phyloP scores from a whole-genome alignment of 345 rosid species.

The Pelargonium nanum region DNA sequence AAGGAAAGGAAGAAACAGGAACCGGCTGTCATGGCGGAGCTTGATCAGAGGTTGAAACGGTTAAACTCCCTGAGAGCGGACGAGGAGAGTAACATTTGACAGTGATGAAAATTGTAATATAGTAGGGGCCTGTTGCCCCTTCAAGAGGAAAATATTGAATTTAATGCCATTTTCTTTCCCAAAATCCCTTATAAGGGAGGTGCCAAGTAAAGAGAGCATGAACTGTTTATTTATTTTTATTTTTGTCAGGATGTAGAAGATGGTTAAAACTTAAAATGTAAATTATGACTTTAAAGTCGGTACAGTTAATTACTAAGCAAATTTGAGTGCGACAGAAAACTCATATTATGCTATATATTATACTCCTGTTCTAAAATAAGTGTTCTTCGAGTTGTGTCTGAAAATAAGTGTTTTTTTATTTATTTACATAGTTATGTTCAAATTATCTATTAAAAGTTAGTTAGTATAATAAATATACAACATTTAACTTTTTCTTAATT shows the following conservation, averaged over 20 bases:
- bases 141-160: slow-evolving; percentile 1
- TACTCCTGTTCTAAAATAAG: neutral
- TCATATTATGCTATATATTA: too few species aligned
- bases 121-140: slow-evolving; percentile 16
- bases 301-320: slow-evolving; percentile 1
- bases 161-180: slow-evolving; percentile 3
- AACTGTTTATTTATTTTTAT: too few species aligned
- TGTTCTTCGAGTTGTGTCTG: too few species aligned
- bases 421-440: too few species aligned
- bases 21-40: slow-evolving; percentile 96
- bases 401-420: too few species aligned
- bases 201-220: slow-evolving; percentile 12
- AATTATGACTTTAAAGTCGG: slow-evolving; percentile 10
- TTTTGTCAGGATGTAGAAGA: slow-evolving; percentile 4
- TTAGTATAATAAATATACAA: too few species aligned
- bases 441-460: too few species aligned
- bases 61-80: slow-evolving; percentile 57
- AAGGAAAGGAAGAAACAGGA: slow-evolving; percentile 97
- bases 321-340: slow-evolving; percentile 5
- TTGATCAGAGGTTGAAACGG: slow-evolving; percentile 79
- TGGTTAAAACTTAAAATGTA: slow-evolving; percentile 13
- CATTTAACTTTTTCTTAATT: too few species aligned
- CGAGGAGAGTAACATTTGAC: slow-evolving; percentile 16
- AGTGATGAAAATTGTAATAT: neutral
- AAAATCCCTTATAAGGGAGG: slow-evolving; percentile 1